Conservation (phyloP, 495 filamentous ascomycete species). For the Neurospora sublineolata region DNA sequence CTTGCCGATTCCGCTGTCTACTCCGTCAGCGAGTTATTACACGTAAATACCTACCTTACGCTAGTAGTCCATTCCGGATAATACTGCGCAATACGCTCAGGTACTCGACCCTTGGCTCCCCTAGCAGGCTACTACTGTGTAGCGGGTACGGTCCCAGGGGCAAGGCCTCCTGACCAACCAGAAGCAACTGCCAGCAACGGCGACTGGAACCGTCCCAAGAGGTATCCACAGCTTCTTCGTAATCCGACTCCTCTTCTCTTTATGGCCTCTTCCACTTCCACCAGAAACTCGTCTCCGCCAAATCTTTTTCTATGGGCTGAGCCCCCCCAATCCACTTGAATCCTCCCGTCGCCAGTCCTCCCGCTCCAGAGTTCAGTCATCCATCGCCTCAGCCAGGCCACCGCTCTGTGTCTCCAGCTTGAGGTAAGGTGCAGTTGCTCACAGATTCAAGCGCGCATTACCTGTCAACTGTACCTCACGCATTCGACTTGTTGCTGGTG, state of each 20-base stretch:
- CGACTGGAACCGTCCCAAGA: background rate
- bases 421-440: background rate
- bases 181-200: background rate
- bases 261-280: background rate
- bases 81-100: background rate
- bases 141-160: background rate
- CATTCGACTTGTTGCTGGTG: background rate
- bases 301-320: background rate
- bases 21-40: background rate
- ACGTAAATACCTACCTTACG: background rate
- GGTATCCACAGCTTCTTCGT: background rate
- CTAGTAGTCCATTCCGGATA: background rate
- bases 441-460: background rate
- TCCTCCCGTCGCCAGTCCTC: background rate
- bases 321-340: background rate
- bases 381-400: background rate
- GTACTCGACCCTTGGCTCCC: background rate
- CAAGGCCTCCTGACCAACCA: background rate
- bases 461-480: background rate
- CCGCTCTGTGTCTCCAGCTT: background rate
- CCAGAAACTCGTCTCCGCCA: background rate
- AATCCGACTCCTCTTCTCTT: background rate
- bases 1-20: background rate
- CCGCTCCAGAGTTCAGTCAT: background rate
- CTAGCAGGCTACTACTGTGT: background rate